Conservation (phyloP, 2,329 filamentous ascomycete species). For the Zasmidium angulare region DNA sequence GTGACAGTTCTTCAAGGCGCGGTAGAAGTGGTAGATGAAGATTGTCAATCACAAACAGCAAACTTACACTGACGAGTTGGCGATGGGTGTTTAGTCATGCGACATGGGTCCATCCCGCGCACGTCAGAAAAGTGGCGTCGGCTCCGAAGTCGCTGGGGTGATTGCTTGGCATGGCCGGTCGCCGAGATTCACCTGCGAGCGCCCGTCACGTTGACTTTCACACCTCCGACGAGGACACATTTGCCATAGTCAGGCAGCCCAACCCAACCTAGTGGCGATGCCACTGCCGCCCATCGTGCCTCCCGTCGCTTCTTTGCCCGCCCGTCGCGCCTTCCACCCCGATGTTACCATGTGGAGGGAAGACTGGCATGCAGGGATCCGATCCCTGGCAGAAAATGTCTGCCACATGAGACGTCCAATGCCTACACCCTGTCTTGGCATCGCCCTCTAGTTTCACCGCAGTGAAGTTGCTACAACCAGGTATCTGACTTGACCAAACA, state of each 20-base stretch:
- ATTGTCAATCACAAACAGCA: not conserved
- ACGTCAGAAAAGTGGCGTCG: not conserved
- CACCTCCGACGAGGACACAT: not conserved
- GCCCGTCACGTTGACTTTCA: not conserved
- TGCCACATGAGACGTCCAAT: not conserved
- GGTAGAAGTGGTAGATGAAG: not conserved
- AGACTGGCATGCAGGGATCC: not conserved
- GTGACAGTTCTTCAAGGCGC: not conserved
- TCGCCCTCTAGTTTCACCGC: not conserved
- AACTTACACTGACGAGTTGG: not conserved
- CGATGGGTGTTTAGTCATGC: not conserved
- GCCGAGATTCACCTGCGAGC: too few relatives aligned
- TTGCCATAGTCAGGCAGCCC: not conserved
- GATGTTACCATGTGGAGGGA: not conserved
- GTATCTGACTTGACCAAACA: not conserved
- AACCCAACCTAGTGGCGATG: not conserved
- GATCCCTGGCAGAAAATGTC: not conserved
- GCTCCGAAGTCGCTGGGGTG: not conserved
- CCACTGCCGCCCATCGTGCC: not conserved
- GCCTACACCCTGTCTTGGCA: not conserved
- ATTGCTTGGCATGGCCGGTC: not conserved
- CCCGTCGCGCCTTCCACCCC: not conserved
- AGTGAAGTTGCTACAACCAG: not conserved
- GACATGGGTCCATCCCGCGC: not conserved
- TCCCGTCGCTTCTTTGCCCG: not conserved